Conservation (phyloP, 208 protist species). For the Leishmania turanica region DNA sequence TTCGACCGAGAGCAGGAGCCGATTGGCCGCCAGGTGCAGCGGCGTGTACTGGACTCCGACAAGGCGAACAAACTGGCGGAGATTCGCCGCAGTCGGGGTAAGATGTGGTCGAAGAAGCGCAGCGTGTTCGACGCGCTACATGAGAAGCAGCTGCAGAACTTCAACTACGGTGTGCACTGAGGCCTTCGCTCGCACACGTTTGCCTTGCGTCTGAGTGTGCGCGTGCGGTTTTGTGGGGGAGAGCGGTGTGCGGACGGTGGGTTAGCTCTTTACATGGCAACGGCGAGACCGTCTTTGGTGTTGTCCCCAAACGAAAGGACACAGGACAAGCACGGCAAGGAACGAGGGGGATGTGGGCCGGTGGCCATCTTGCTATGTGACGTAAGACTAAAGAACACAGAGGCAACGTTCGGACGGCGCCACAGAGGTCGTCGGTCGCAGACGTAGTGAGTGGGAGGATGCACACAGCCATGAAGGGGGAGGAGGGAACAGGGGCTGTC, state of each 20-base stretch:
- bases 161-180: constrained; percentile 79
- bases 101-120: constrained; percentile 88
- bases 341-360: neutral
- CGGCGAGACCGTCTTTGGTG: neutral
- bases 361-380: neutral
- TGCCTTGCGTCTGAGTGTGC: neutral
- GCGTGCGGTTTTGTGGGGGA: neutral
- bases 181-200: neutral
- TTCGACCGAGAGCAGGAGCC: constrained; percentile 93
- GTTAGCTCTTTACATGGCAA: neutral
- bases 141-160: constrained; percentile 89
- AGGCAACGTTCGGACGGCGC: neutral
- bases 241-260: neutral
- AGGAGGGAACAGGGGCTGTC: neutral
- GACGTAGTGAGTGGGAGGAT: neutral
- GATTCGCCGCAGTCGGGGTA: constrained; percentile 69
- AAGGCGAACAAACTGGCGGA: constrained; percentile 81
- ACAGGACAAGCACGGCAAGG: neutral
- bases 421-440: neutral
- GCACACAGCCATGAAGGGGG: neutral
- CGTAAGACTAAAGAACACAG: neutral
- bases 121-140: constrained; percentile 85
- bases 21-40: constrained; percentile 89
- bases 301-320: neutral
- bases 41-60: constrained; percentile 83